Evolutionary conservation across 2,329 filamentous ascomycete genomes (phyloP).

Genomic region (Colletotrichum limetticola): DNA sequence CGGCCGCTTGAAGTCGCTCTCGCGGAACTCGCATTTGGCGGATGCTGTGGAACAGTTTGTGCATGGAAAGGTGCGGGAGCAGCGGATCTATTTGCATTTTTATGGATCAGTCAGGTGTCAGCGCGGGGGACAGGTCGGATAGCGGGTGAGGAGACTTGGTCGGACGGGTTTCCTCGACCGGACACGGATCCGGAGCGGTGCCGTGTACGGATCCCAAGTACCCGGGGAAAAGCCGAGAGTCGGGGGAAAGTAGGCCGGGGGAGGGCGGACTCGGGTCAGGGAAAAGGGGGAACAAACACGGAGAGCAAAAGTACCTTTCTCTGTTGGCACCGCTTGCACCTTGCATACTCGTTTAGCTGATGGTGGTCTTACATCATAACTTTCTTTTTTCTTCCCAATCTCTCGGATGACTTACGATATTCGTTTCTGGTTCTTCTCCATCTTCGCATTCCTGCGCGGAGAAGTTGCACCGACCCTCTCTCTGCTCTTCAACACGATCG

Average conservation of each 20-base stretch:
- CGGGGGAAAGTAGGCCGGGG: background rate
- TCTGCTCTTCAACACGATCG: background rate
- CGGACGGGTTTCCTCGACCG: too few species aligned
- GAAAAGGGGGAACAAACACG: background rate
- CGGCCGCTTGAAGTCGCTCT: slow-evolving; percentile 33
- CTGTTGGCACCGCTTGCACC: slow-evolving; percentile 29
- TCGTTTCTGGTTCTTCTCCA: slow-evolving; percentile 20
- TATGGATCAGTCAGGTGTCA: too few species aligned
- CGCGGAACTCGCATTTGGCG: slow-evolving; percentile 35
- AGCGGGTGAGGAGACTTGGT: too few species aligned
- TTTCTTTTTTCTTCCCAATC: fast-evolving
- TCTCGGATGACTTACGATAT: slow-evolving; percentile 20
- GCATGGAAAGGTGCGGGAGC: slow-evolving; percentile 36
- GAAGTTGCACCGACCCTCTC: background rate
- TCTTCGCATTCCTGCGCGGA: background rate
- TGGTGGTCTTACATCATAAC: background rate
- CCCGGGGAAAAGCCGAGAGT: background rate
- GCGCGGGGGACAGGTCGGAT: background rate
- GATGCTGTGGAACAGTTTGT: slow-evolving; percentile 31
- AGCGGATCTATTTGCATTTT: slow-evolving; percentile 28
- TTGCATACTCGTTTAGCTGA: background rate
- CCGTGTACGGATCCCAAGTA: too few species aligned
- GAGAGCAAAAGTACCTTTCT: slow-evolving; percentile 18
- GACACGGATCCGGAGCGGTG: too few species aligned
- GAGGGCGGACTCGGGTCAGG: background rate